phyloP scores from a whole-genome alignment of 352 stramenopile species.

The Elongisporangium undulatum region DNA sequence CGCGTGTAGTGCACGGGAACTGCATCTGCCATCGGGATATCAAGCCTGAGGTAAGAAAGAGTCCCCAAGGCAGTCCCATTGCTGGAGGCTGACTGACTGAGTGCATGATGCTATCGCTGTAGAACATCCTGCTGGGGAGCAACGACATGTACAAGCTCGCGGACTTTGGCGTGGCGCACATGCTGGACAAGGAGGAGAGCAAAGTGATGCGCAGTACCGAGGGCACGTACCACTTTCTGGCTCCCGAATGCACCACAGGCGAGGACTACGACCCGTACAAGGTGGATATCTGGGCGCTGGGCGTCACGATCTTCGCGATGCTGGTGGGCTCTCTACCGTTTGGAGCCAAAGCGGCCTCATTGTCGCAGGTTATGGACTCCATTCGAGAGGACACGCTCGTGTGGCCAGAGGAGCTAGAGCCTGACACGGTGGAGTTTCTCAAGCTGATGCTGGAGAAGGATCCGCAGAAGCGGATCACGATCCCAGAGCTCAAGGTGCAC shows the following conservation, averaged over 20 bases:
- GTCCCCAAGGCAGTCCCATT: background rate
- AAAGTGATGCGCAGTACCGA: conserved; percentile 66
- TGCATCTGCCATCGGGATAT: conserved; percentile 86
- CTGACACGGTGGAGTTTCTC: conserved; percentile 41
- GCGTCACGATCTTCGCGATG: conserved; percentile 74
- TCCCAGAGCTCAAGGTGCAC: conserved; percentile 48
- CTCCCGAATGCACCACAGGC: conserved; percentile 74
- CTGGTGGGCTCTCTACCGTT: conserved; percentile 71
- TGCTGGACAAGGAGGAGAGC: conserved; percentile 36
- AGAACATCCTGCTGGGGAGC: conserved; percentile 68
- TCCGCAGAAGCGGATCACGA: conserved; percentile 38
- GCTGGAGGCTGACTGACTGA: background rate
- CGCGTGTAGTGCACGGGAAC: conserved; percentile 57
- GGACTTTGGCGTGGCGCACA: conserved; percentile 79
- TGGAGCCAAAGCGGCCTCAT: conserved; percentile 36
- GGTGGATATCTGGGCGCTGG: conserved; percentile 83
- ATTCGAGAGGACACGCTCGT: conserved; percentile 59
- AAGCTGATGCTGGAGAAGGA: conserved; percentile 55
- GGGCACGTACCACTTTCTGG: conserved; percentile 86
- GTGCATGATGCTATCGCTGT: no score
- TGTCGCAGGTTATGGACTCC: conserved; percentile 66
- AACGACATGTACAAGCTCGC: conserved; percentile 63
- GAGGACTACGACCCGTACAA: conserved; percentile 70
- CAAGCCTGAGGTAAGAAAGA: conserved; percentile 62
- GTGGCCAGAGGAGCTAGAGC: conserved; percentile 27